These are phyloP conservation scores for Hyaloscypha bicolor DNA, from an alignment of 495 filamentous ascomycete genomes.

Conservation along the genomic window DNA sequence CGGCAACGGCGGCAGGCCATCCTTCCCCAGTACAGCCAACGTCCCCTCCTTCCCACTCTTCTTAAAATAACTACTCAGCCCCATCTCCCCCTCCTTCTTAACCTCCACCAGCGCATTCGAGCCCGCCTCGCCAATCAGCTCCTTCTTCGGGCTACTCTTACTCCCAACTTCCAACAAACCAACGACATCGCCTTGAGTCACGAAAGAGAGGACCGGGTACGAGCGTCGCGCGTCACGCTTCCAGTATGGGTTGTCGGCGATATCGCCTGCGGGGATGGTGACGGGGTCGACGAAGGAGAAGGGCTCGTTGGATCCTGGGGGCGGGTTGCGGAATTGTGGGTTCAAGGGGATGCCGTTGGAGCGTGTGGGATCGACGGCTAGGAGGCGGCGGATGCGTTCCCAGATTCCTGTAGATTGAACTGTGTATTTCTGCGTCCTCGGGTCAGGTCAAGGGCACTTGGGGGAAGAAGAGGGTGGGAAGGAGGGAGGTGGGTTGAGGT, in stretches of 20 bases:
- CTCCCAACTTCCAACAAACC: slow-evolving; percentile 84
- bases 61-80: slow-evolving; percentile 70
- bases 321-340: slow-evolving; percentile 85
- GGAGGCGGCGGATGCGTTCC: slow-evolving; percentile 74
- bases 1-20: slow-evolving; percentile 84
- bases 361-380: slow-evolving; percentile 86
- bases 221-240: slow-evolving; percentile 85
- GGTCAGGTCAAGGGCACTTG: slow-evolving; percentile 4
- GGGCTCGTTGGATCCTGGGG: slow-evolving; percentile 80
- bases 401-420: slow-evolving; percentile 89
- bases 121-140: slow-evolving; percentile 83
- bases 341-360: slow-evolving; percentile 92
- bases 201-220: slow-evolving; percentile 80
- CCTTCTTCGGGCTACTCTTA: slow-evolving; percentile 74
- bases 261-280: slow-evolving; percentile 87
- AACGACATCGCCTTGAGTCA: slow-evolving; percentile 84
- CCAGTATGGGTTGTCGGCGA: slow-evolving; percentile 98
- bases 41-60: slow-evolving; percentile 63
- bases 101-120: slow-evolving; percentile 76
- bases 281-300: slow-evolving; percentile 84
- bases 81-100: slow-evolving; percentile 73
- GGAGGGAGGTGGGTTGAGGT: slow-evolving; percentile 8
- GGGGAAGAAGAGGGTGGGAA: background rate
- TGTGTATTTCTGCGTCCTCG: slow-evolving; percentile 82
- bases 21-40: slow-evolving; percentile 64